These are phyloP conservation scores for Leptosphaerulina australis DNA, from an alignment of 2,329 filamentous ascomycete species.

Conservation along the genomic window DNA sequence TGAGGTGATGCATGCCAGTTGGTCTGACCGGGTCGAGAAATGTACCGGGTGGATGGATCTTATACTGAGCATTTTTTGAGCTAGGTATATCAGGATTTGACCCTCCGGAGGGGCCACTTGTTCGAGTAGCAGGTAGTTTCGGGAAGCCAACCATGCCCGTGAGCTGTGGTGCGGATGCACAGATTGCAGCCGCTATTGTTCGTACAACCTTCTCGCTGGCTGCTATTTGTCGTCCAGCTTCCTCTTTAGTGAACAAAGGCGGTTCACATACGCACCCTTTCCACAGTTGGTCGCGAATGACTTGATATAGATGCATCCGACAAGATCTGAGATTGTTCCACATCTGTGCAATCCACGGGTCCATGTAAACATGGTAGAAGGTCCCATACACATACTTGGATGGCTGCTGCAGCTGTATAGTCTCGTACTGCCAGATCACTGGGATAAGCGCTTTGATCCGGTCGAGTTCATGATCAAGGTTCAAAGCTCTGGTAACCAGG, in stretches of 20 bases:
- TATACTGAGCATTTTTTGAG: constrained; percentile 9
- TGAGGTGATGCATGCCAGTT: constrained; percentile 35
- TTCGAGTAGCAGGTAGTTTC: background rate
- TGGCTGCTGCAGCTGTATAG: background rate
- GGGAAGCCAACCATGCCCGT: constrained; percentile 39
- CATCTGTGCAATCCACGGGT: constrained; percentile 40
- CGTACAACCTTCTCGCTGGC: constrained; percentile 25
- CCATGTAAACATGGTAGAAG: constrained; percentile 39
- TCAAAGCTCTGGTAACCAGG: constrained; percentile 22
- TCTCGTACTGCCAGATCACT: constrained; percentile 34
- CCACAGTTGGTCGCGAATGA: constrained; percentile 29
- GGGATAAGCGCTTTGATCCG: constrained; percentile 29
- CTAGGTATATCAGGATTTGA: background rate
- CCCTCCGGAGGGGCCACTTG: background rate
- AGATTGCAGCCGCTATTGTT: constrained; percentile 19
- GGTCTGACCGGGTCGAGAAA: constrained; percentile 28
- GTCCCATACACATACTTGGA: constrained; percentile 26
- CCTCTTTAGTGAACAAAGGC: constrained; percentile 20
- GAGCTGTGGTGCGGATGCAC: constrained; percentile 38
- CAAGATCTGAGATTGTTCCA: constrained; percentile 39
- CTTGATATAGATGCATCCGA: constrained; percentile 31
- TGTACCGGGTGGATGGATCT: constrained; percentile 30
- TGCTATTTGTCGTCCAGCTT: constrained; percentile 15
- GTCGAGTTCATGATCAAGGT: constrained; percentile 32
- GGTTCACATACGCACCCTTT: constrained; percentile 20